These are phyloP conservation scores for Leavenworthia alabamica DNA, from an alignment of 345 rosid species.

Conservation along the genomic window DNA sequence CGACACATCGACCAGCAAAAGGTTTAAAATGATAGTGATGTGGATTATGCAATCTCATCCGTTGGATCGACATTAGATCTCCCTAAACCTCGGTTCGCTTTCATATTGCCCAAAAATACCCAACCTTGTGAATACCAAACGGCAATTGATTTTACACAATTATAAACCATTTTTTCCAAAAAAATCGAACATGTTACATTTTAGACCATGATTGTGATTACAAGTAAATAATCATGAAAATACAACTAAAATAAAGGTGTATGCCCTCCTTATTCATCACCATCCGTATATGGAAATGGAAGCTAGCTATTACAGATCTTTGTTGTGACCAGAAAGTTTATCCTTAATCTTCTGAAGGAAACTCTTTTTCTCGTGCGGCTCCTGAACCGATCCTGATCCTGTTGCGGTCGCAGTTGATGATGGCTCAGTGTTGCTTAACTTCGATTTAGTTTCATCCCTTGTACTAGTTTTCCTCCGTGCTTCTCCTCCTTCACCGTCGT, in stretches of 20 bases:
- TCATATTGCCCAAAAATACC: too few species aligned
- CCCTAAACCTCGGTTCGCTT: too few species aligned
- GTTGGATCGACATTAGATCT: conserved; percentile 3
- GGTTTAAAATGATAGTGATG: neutral
- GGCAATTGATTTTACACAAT: too few species aligned
- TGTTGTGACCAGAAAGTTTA: conserved; percentile 48
- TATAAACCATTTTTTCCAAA: neutral
- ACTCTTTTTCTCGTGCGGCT: conserved; percentile 49
- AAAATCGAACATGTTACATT: neutral
- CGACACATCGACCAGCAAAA: neutral
- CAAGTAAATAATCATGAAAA: neutral
- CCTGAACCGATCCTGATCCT: neutral
- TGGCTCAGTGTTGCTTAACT: conserved; percentile 19
- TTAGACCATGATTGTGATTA: neutral
- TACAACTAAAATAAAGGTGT: too few species aligned
- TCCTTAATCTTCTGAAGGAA: conserved; percentile 51
- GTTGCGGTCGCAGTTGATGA: conserved; percentile 12
- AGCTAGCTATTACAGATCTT: conserved; percentile 12
- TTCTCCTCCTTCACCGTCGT: conserved; percentile 51
- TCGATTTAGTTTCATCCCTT: conserved; percentile 50
- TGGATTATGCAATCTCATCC: conserved; percentile 9
- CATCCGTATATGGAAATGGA: too few species aligned
- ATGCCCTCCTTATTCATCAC: neutral
- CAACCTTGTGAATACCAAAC: too few species aligned
- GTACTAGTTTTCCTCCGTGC: conserved; percentile 38